Base-by-base conservation (phyloP, 495 filamentous ascomycete species). In the Podospora conica region DNA sequence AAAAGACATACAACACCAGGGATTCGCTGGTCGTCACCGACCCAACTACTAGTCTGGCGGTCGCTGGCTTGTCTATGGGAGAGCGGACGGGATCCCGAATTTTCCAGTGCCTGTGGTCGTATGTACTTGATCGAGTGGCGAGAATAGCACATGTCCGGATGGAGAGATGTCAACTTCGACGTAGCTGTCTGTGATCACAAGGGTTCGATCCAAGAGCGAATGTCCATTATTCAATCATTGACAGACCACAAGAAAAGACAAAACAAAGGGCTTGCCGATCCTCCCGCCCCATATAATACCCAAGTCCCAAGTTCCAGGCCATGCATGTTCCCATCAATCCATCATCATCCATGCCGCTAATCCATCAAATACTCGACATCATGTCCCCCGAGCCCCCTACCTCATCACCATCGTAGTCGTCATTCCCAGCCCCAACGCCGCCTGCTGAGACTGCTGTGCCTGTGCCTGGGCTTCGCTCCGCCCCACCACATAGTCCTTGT, bases 401-500 rank as follows among this genome's bases (percentile, higher is more conserved):
- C 63, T 64, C 54, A 64, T 64, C 31, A 25, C 63, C 31, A 64
- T 58, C n/a, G 63, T 64, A 7, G 54, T 58, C 55, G 63, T 64
- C 63, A 64, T 64, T 11, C 54, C 63, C 25, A 29, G 3, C 57
- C 60, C 25, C 20, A 23, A 0, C 21, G 22, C 22, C 33, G 53
- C 61, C 22, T 67, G 59, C 60, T 68, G 68, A 58, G 62, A 60
- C 28, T 69, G 68, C 31, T 60, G 53, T 2, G 40, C 40, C 29
- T 65, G 65, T 7, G 60, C 22, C 22, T 64, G 63, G 2, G 22
- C 20, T 20, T 65, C 23, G 22, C 40, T 48, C 40, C 40, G 40
- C 15, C 64, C 56, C 15, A 58, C 28, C 18, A 76, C 54, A 62
- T 93, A 96, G 73, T 96, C 91, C 65, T 82, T 84, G 76, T 96